phyloP scores from a whole-genome alignment of 208 protist genomes.

The Plasmodiophora brassicae region DNA sequence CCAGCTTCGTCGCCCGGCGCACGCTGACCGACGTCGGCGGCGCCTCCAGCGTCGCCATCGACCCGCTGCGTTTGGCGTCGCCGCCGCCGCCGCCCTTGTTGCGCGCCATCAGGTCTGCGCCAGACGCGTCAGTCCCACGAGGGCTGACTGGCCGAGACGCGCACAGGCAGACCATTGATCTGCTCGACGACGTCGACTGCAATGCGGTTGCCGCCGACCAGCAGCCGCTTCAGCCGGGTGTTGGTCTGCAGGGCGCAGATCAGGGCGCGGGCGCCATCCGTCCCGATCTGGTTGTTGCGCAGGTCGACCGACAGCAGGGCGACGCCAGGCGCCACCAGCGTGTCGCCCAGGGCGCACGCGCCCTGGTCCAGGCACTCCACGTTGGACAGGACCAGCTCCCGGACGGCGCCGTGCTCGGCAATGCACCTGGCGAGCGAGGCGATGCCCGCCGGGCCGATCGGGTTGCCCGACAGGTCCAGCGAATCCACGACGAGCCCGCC shows the following conservation, averaged over 20 bases:
- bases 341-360: not conserved
- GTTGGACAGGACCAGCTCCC: not conserved
- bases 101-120: no score
- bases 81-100: no score
- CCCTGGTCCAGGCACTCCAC: not conserved
- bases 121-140: not conserved
- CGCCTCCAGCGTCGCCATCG: no score
- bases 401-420: not conserved
- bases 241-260: not conserved
- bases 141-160: not conserved
- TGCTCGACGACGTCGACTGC: not conserved
- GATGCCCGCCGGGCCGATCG: not conserved
- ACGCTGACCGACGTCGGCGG: not conserved
- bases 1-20: not conserved
- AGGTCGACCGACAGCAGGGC: not conserved
- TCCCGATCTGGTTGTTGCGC: not conserved
- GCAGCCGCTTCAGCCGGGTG: not conserved
- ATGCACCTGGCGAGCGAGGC: not conserved
- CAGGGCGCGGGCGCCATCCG: not conserved
- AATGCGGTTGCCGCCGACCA: not conserved
- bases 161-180: not conserved
- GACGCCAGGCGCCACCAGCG: not conserved
- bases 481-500: not conserved
- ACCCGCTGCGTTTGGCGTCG: no score
- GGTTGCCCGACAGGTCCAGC: not conserved